These are phyloP conservation scores for Saccharomycopsis crataegensis DNA, from an alignment of 1,139 yeast species.

Conservation along the genomic window DNA sequence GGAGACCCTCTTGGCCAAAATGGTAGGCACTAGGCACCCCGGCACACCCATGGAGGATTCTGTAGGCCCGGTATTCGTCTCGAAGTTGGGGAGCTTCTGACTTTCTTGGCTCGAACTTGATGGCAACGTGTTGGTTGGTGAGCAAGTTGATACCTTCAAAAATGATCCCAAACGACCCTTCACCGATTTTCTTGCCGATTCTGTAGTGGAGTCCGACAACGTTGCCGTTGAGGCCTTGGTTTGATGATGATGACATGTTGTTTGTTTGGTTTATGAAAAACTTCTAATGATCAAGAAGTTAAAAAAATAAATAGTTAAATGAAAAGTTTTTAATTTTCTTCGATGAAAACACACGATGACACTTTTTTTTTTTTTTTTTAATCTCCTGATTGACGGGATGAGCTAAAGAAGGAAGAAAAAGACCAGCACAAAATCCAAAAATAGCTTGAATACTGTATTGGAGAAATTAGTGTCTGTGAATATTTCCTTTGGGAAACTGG, in stretches of 20 bases:
- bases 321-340: neutral
- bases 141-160: constrained; percentile 90
- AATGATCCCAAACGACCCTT: constrained; percentile 95
- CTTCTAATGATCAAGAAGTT: neutral
- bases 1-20: constrained; percentile 96
- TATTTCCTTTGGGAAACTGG: too few species aligned
- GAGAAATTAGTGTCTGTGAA: too few species aligned
- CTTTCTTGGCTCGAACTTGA: constrained; percentile 79
- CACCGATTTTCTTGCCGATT: constrained; percentile 95
- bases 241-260: neutral
- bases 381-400: neutral
- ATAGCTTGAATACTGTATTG: too few species aligned
- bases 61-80: constrained; percentile 91
- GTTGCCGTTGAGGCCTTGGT: constrained; percentile 17
- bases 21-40: constrained; percentile 95
- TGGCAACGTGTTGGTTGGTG: constrained; percentile 71
- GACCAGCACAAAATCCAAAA: neutral
- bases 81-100: constrained; percentile 97
- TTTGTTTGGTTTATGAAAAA: neutral
- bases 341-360: neutral
- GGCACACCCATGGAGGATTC: constrained; percentile 68
- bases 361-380: too few species aligned
- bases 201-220: constrained; percentile 78
- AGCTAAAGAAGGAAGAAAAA: neutral
- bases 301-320: neutral